Base-by-base conservation (phyloP, 768 basidiomycete species). In the Galerina marginata region DNA sequence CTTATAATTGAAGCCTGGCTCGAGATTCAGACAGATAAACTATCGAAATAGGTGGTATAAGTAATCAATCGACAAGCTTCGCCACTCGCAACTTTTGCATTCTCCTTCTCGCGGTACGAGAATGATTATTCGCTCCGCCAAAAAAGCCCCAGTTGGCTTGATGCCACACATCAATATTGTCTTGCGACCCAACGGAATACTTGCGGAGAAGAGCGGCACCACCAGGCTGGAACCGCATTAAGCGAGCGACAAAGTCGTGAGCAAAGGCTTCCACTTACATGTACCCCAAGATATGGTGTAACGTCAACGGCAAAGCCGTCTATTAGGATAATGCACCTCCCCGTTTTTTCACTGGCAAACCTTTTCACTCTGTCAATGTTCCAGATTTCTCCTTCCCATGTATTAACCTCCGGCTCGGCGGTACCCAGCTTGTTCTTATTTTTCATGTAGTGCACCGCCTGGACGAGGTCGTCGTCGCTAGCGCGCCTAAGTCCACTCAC, bases 121-220 rank as follows among this genome's bases (percentile, higher is more conserved):
- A 86, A 66, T 92, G 91, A 57, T 86, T 86, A 67, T 92, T 93
- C 65, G 90, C 74, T 12, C 89, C 90, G 12, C 90, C 89, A 56
- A 82, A 78, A 74, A 90, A 92, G 0, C 89, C 87, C 80, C 83
- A 83, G 6, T 81, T 80, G 0, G 87, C 86, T 48, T 88, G 80
- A 16, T 40, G 50, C 64, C 61, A 66, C 33, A n/a, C 50, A 23
- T 60, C 44, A 6, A 49, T 59, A 40, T 52, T 63, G 61, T 39
- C 64, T 59, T 53, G 26, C 56, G 54, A 25, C 40, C 57, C 54
- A 6, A 67, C 10, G 72, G 86, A 75, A 71, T 88, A 88, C 58
- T 76, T 74, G 10, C 82, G 78, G 16, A 91, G 70, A 3, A 91
- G 59, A 2, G 68, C 67, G 12, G 82, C 77, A 2, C 89, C 89